Evolutionary conservation across 306 rosid species (phyloP), one percentile per base, ranked within the genome.

Genomic region (Heteromeles arbutifolia): DNA sequence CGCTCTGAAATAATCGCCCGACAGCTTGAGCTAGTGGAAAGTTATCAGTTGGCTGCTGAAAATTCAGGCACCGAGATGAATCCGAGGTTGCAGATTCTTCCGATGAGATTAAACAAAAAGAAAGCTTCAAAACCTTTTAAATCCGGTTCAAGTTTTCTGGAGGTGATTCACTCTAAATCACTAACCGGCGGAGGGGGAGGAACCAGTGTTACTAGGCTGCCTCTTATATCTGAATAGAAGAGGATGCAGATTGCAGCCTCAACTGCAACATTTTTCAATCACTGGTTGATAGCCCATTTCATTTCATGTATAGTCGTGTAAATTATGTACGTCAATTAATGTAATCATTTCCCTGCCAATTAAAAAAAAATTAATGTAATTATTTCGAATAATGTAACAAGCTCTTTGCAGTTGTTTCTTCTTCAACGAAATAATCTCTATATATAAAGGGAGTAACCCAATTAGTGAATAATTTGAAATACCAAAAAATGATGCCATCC

Each of bases 41-140:
- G 97, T 65, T 96, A 96, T 77, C 98, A 92, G 76, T 81, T 96
- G 77, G 92, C 97, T 19, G 98, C 92, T 53, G 97, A 96, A 87
- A 92, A 92, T 67, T 96, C 98, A 28, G 97, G 98, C 39, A 86
- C 96, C 0, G 96, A 92, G 77, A 89, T 81, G 80, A 92, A 92
- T 80, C 93, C 97, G 13, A 89, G 99, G 88, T 79, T 96, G 93
- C 99, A 96, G 86, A 96, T 96, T 88, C 96, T 96, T 70, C 99
- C 99, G 52, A 50, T 78, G 74, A 92, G 90, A 82, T 69, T 87
- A 76, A 90, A 76, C 54, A 74, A 81, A 62, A 90, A 90, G 77
- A 72, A 25, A 73, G 57, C 66, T 48, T 67, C 71, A 4, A 90
- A 68, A 12, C 63, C 83, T 69, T 62, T 80, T 13, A 90, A 88